Base-by-base conservation (phyloP, 2,329 filamentous ascomycete species). In the Sodiomyces alkalinus region DNA sequence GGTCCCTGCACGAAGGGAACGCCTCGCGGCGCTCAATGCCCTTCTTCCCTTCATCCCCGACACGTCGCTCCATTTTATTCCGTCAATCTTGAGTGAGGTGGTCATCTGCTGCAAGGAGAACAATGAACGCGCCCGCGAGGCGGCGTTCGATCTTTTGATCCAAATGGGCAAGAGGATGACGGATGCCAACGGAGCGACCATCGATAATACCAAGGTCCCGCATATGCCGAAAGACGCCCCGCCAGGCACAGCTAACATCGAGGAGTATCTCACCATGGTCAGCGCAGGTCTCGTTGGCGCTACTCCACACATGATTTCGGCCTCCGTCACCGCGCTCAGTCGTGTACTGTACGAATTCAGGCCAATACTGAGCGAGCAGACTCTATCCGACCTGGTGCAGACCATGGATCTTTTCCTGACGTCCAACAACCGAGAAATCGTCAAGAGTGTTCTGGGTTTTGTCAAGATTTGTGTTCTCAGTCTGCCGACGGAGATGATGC, bases 231-330 rank as follows among this genome's bases (percentile, higher is more conserved):
- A 69, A 26, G 75, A 92, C 49, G 79, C 85, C 1, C 77, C 81
- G 3, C 62, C 75, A 18, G 85, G 78, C 4, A 63, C 70, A 3
- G 87, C 90, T 13, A 86, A 69, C 22, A 69, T 98, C 20, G 87
- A 96, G 45, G 90, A 96, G 52, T 96, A 85, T 56, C 82, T 96
- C 58, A 94, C 87, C 31, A 98, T 98, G 90, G 80, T 96, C 17
- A 92, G 82, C 40, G 90, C 90, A 27, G 90, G 90, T 56, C 68
- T 98, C 29, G 90, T 87, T 2, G 87, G 86, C 32, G 80, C 77
- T 42, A 87, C 85, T 8, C 86, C 90, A 18, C 87, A 96, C 58
- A 94, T 96, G 85, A 86, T 96, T 37, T 92, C 83, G 6, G 90
- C 90, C 1, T 85, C 82, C n/a, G 86, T 98, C 48, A 96, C 85